Percentiles rank a stretch among this genome's conserved stretches.
Evolutionary conservation across 2,329 filamentous ascomycete species (phyloP).

Genomic region (Calonectria pteridis): DNA sequence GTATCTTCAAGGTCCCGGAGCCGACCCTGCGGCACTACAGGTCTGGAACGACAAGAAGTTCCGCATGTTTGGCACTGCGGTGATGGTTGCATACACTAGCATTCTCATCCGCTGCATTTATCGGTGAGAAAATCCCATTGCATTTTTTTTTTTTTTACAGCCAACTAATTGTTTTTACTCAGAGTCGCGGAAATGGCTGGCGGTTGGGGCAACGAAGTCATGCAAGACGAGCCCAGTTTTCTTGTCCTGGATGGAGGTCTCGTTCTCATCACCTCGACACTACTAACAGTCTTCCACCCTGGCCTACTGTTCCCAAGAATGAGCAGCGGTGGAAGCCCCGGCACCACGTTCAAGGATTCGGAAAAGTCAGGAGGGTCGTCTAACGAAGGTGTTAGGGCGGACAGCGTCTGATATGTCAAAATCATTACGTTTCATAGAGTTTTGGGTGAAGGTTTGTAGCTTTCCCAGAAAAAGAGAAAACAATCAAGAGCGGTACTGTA

Average conservation of each 20-base stretch:
- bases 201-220: constrained; percentile 73
- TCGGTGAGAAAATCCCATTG: constrained; percentile 53
- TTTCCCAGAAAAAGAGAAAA: neutral
- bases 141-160: neutral
- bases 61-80: constrained; percentile 58
- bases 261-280: constrained; percentile 61
- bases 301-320: constrained; percentile 69
- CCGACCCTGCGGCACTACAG: constrained; percentile 45
- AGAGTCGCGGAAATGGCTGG: constrained; percentile 74
- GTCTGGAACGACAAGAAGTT: constrained; percentile 60
- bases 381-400: constrained; percentile 40
- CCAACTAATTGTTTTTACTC: constrained; percentile 24
- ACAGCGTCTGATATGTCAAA: constrained; percentile 27
- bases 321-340: constrained; percentile 48
- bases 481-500: neutral
- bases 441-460: neutral
- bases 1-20: constrained; percentile 52
- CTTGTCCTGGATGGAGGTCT: constrained; percentile 68
- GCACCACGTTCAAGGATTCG: constrained; percentile 34
- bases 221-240: constrained; percentile 72
- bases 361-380: constrained; percentile 45
- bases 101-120: constrained; percentile 68
- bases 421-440: neutral
- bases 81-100: constrained; percentile 57
- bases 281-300: constrained; percentile 67